phyloP scores from a whole-genome alignment of 768 basidiomycete species.

The Lyophyllum semitale region DNA sequence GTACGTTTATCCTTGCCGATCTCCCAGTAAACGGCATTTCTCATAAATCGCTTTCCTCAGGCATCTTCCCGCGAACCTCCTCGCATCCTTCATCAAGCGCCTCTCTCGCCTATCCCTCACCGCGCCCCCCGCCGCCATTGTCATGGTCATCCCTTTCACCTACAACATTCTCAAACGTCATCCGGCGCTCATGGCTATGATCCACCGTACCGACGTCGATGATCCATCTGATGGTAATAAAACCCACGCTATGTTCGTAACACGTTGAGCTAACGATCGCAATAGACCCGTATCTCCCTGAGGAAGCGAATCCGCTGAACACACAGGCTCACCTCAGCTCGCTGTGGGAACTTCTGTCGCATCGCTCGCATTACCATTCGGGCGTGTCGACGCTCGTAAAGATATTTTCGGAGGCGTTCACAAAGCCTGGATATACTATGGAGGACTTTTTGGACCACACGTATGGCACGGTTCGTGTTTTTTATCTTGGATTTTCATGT shows the following conservation, averaged over 20 bases:
- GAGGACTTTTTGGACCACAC: constrained; percentile 98
- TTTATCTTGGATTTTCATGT: neutral
- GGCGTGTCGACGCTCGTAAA: constrained; percentile 85
- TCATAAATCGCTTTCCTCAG: constrained; percentile 28
- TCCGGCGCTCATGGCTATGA: constrained; percentile 90
- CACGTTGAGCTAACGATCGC: neutral
- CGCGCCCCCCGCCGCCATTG: constrained; percentile 87
- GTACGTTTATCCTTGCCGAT: constrained; percentile 44
- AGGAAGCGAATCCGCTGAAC: constrained; percentile 71
- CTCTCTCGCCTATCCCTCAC: constrained; percentile 80
- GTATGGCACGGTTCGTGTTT: constrained; percentile 68
- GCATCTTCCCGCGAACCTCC: constrained; percentile 85
- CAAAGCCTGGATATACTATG: constrained; percentile 87
- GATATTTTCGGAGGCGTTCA: constrained; percentile 90
- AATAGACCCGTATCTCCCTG: constrained; percentile 65
- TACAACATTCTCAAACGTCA: constrained; percentile 94
- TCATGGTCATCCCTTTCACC: constrained; percentile 89
- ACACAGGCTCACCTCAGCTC: constrained; percentile 86
- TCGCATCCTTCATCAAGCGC: constrained; percentile 94
- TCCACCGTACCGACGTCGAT: constrained; percentile 63
- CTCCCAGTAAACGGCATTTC: neutral
- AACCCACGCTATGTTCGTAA: neutral
- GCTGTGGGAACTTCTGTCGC: constrained; percentile 87
- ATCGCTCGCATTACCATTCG: constrained; percentile 81
- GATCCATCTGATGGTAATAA: constrained; percentile 34